Evolutionary conservation across 495 filamentous ascomycete genomes (phyloP), one percentile per base, ranked within the genome.

Genomic region (Trichoderma reesei): DNA sequence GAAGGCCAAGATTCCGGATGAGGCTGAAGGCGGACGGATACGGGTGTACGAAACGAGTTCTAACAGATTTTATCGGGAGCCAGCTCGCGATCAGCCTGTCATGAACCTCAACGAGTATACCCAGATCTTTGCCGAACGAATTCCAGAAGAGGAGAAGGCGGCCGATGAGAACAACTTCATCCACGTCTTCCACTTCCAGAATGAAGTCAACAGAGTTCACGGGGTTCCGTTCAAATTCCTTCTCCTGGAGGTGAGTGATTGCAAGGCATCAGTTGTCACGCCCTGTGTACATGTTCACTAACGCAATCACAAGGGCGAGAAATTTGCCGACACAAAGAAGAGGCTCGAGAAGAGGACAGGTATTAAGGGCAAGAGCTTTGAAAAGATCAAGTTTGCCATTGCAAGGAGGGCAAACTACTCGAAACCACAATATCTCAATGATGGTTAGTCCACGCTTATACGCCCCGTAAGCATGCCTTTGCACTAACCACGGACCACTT

Each of bases 351-450:
- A 90, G 71, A 84, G 94, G 60, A 96, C 90, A 3, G 92, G 92
- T 13, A 86, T 99, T 73, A 98, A 96, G 77, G 94, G 94, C 67
- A 98, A 98, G 79, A 90, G 90, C 64, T 94, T 98, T 67, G 94
- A 99, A 75, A 99, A 97, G 80, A 92, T 98, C 73, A 96, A 92
- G 75, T 97, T 99, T 78, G 90, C 91, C 5, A 76, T 96, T 54
- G 81, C 97, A 7, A 83, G 85, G 65, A 83, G 88, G 63, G 73
- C 80, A 34, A 72, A 74, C 8, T 95, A 88, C 74, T 84, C 88
- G 20, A 88, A 83, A 68, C 88, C 92, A 5, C 79, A 83, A 63
- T 96, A 96, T 78, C 78, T 99, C 63, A 84, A 83, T 66, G 94
- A 98, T 78, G 92, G 94, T 96, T 78, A 82, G 86, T 72, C 20